phyloP scores from a whole-genome alignment of 169 alveolate genomes.

The Plasmodium cynomolgi region DNA sequence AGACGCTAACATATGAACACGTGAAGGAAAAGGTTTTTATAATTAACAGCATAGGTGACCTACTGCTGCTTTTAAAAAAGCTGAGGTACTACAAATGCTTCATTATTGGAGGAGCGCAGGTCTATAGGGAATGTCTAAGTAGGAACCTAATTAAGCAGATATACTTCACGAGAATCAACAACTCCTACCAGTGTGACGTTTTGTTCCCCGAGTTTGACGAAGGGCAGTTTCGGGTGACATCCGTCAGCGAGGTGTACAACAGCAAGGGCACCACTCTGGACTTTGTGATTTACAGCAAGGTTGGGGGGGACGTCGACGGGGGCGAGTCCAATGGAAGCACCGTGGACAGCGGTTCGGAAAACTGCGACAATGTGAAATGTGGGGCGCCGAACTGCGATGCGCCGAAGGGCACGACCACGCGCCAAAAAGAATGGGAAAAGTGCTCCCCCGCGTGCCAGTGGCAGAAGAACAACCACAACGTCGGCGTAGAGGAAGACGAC shows the following conservation, averaged over 20 bases:
- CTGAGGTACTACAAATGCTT: conserved; percentile 81
- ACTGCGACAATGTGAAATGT: not conserved
- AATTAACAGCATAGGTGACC: conserved; percentile 75
- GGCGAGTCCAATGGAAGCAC: not conserved
- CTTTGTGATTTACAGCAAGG: conserved; percentile 75
- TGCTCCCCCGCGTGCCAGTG: not conserved
- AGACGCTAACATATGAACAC: conserved; percentile 78
- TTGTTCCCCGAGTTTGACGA: conserved; percentile 82
- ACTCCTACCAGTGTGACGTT: conserved; percentile 85
- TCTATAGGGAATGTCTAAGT: conserved; percentile 86
- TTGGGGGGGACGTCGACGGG: not conserved
- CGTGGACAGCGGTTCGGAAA: not conserved
- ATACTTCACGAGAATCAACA: conserved; percentile 90
- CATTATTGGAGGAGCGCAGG: conserved; percentile 90
- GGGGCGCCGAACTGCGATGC: not conserved
- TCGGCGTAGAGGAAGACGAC: conserved; percentile 27
- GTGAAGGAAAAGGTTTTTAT: conserved; percentile 78
- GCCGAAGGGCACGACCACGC: not conserved
- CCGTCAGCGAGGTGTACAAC: conserved; percentile 78
- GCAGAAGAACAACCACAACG: not conserved
- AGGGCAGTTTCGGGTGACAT: conserved; percentile 68
- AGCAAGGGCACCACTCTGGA: conserved; percentile 70
- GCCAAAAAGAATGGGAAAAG: not conserved
- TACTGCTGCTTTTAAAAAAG: conserved; percentile 70
- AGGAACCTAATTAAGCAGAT: conserved; percentile 80